Conservation (phyloP, 1,139 yeast species). For the Yamadazyma trypodendri region DNA sequence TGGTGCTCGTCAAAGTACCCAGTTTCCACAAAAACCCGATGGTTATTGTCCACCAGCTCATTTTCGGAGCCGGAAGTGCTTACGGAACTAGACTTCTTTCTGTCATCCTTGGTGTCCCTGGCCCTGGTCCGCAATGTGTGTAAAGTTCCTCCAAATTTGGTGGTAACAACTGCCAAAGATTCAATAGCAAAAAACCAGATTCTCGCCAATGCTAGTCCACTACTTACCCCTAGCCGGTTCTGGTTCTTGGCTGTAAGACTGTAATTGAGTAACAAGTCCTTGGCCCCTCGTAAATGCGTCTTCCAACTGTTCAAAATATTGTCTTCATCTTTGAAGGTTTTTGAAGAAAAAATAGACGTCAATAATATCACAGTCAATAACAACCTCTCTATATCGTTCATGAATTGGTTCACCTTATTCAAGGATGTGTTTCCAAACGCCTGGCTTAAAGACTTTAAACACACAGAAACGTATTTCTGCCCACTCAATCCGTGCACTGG, state of each 20-base stretch:
- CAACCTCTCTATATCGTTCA: constrained; percentile 36
- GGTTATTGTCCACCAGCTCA: constrained; percentile 15
- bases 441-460: constrained; percentile 31
- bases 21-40: constrained; percentile 29
- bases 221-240: constrained; percentile 18
- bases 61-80: no score
- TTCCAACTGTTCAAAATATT: constrained; percentile 33
- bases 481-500: constrained; percentile 29
- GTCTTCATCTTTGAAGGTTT: constrained; percentile 18
- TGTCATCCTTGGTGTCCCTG: neutral
- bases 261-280: constrained; percentile 37
- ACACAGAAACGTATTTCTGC: constrained; percentile 30
- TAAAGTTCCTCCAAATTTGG: constrained; percentile 32
- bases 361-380: constrained; percentile 38
- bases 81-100: no score
- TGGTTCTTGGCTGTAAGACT: constrained; percentile 20
- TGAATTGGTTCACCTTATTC: constrained; percentile 15
- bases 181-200: constrained; percentile 49
- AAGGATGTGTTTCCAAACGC: constrained; percentile 27
- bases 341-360: constrained; percentile 39
- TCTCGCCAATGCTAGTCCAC: constrained; percentile 45
- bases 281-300: constrained; percentile 41
- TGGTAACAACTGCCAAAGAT: constrained; percentile 32
- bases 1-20: constrained; percentile 29
- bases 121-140: constrained; percentile 4